A percentile compares a stretch with the other conserved stretches of the same genome.
These are phyloP conservation scores for Kazachstania africana DNA, from an alignment of 805 yeast species.

Conservation along the genomic window DNA sequence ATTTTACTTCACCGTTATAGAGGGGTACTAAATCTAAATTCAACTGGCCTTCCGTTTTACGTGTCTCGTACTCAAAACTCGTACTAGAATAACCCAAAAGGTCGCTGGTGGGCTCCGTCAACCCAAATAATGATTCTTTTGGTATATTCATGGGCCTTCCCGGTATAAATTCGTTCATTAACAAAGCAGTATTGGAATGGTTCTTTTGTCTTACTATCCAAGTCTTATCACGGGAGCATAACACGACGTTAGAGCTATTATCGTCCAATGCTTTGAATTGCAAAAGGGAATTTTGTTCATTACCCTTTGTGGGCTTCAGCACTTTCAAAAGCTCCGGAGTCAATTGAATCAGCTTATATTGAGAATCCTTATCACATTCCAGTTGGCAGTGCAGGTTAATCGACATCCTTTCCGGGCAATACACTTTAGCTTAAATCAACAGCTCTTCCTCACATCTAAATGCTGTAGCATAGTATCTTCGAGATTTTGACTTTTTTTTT, in stretches of 20 bases:
- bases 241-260: conserved; percentile 35
- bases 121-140: conserved; percentile 19
- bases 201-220: conserved; percentile 66
- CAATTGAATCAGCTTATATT: conserved; percentile 42
- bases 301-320: conserved; percentile 12
- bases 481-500: too few species aligned
- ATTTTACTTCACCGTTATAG: conserved; percentile 24
- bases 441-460: not conserved
- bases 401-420: conserved; percentile 2
- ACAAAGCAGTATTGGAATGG: conserved; percentile 74
- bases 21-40: conserved; percentile 26
- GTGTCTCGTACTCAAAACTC: conserved; percentile 28
- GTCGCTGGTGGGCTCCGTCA: conserved; percentile 26
- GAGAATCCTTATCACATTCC: conserved; percentile 13
- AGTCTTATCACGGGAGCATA: conserved; percentile 49
- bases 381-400: conserved; percentile 13
- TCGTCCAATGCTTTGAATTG: conserved; percentile 23
- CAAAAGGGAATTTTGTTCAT: conserved; percentile 6
- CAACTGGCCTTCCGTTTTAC: conserved; percentile 23
- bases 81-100: conserved; percentile 19
- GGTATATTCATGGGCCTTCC: conserved; percentile 10
- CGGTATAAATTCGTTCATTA: conserved; percentile 29
- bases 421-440: not conserved
- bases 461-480: too few species aligned
- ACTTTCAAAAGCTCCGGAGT: conserved; percentile 36